Percentiles rank a stretch among this genome's conserved stretches.
These are phyloP conservation scores for Endogone sp. DNA, from an alignment of 192 early-diverging fungal genomes.

Conservation along the genomic window DNA sequence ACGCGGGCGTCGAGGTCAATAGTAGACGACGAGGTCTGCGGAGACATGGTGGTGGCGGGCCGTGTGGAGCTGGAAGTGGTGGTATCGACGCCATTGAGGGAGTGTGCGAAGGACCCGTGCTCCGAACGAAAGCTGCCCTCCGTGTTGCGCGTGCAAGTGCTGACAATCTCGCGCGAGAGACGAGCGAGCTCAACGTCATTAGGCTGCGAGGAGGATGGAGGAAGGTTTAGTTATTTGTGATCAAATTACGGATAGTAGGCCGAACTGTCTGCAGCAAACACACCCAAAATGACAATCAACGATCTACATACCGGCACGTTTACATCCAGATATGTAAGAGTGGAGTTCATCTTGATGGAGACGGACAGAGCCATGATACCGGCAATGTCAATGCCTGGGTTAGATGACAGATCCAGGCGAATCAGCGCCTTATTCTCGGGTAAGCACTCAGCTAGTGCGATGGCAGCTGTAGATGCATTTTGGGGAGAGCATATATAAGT, in stretches of 20 bases:
- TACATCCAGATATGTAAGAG: conserved; percentile 71
- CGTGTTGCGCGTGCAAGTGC: conserved; percentile 25
- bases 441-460: conserved; percentile 77
- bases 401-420: conserved; percentile 73
- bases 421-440: conserved; percentile 66
- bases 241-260: too few species aligned
- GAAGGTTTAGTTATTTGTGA: not conserved
- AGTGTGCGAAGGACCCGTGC: not conserved
- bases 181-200: conserved; percentile 22
- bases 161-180: conserved; percentile 21
- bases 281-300: not conserved
- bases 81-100: too few species aligned
- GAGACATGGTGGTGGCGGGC: too few species aligned
- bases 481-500: too few species aligned
- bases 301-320: conserved; percentile 34
- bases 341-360: conserved; percentile 75
- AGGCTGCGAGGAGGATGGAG: conserved; percentile 4
- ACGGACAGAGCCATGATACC: conserved; percentile 81
- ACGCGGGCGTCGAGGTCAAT: too few species aligned
- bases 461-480: conserved; percentile 58
- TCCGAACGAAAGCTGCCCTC: conserved; percentile 1
- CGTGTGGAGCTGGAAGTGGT: too few species aligned
- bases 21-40: too few species aligned
- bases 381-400: conserved; percentile 70
- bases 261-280: not conserved